A percentile compares a stretch with the other conserved stretches of the same genome.
Conservation (phyloP, 2,329 filamentous ascomycete species). For the Penicillium oxalicum region DNA sequence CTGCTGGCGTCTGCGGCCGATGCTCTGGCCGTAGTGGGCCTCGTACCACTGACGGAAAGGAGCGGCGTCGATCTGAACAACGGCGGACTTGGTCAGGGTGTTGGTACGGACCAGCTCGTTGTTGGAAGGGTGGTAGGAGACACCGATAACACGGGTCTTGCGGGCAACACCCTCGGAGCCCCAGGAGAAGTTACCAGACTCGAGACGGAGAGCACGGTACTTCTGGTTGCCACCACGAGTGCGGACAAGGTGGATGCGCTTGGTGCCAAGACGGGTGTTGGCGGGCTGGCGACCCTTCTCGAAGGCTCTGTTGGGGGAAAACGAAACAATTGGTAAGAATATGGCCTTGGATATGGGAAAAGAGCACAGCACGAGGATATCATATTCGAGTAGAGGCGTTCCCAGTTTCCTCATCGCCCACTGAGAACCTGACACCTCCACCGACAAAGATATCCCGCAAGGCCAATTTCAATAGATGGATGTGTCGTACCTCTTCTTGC, state of each 20-base stretch:
- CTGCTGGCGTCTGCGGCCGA: conserved; percentile 88
- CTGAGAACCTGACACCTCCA: background rate
- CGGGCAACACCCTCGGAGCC: conserved; percentile 95
- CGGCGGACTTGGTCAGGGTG: conserved; percentile 97
- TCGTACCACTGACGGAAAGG: conserved; percentile 99
- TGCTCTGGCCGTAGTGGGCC: conserved; percentile 90
- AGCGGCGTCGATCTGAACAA: conserved; percentile 97
- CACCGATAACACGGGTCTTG: conserved; percentile 98
- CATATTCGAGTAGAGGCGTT: too few relatives aligned
- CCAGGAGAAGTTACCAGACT: conserved; percentile 99
- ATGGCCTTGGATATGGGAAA: background rate
- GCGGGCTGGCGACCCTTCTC: conserved; percentile 99
- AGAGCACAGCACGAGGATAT: too few relatives aligned
- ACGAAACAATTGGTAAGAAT: conserved; percentile 54
- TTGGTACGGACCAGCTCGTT: conserved; percentile 99
- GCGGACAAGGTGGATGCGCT: conserved; percentile 94
- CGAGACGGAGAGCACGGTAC: conserved; percentile 97
- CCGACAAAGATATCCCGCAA: background rate
- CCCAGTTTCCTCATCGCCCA: background rate
- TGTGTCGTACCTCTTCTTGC: conserved; percentile 54
- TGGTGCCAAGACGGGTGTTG: conserved; percentile 97
- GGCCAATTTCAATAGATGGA: conserved; percentile 48
- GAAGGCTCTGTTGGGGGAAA: conserved; percentile 83
- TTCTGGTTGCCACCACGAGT: conserved; percentile 99
- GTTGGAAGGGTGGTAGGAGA: conserved; percentile 99